These are phyloP conservation scores for Suillus discolor DNA, from an alignment of 768 basidiomycete species.

Conservation along the genomic window DNA sequence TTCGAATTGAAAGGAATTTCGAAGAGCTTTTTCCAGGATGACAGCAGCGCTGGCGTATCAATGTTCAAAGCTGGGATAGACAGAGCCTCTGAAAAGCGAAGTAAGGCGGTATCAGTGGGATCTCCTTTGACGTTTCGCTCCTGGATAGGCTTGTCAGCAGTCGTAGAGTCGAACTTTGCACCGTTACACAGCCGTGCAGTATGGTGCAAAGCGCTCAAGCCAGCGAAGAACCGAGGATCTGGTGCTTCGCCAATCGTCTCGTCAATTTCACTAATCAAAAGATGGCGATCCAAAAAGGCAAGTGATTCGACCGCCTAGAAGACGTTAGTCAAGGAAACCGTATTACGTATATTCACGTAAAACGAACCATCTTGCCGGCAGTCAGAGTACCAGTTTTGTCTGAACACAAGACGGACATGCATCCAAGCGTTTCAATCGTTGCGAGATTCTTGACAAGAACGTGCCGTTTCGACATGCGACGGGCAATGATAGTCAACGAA, in stretches of 20 bases:
- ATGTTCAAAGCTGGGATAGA: slow-evolving; percentile 26
- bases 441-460: slow-evolving; percentile 54
- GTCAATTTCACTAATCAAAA: slow-evolving; percentile 24
- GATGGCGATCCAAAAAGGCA: slow-evolving; percentile 36
- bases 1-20: slow-evolving; percentile 50
- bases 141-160: slow-evolving; percentile 27
- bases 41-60: slow-evolving; percentile 23
- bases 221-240: slow-evolving; percentile 22
- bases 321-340: background rate
- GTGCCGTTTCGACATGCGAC: slow-evolving; percentile 49
- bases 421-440: slow-evolving; percentile 56
- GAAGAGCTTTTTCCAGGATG: slow-evolving; percentile 29
- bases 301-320: slow-evolving; percentile 41
- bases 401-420: slow-evolving; percentile 53
- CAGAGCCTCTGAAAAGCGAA: slow-evolving; percentile 47
- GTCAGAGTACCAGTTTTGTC: slow-evolving; percentile 61
- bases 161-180: slow-evolving; percentile 47
- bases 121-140: slow-evolving; percentile 45
- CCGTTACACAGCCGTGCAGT: slow-evolving; percentile 61
- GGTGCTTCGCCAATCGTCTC: slow-evolving; percentile 11
- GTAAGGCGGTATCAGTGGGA: slow-evolving; percentile 55
- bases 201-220: slow-evolving; percentile 35
- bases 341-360: background rate
- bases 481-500: slow-evolving; percentile 50
- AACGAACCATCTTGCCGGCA: slow-evolving; percentile 46